Evolutionary conservation across 2,329 filamentous ascomycete species (phyloP), one percentile per base, ranked within the genome.

Genomic region (Chrysoporthe deuterocubensis): DNA sequence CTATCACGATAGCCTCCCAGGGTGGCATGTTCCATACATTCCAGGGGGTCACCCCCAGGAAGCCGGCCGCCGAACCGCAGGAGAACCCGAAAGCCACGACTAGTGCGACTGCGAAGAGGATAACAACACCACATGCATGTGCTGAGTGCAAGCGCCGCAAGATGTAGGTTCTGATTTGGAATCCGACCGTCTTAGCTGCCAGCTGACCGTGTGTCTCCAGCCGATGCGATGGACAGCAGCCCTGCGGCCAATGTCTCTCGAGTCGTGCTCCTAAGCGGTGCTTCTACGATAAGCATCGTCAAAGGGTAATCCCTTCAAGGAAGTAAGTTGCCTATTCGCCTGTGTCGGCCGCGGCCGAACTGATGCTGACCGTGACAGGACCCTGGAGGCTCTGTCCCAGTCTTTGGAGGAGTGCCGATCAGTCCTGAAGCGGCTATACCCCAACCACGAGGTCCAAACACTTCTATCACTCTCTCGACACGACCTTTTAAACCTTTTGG

Each of bases 221-320:
- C 67, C 90, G 92, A 71, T 96, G 92, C 75, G 92, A 94, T 80
- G 92, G 92, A 65, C 87, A 90, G 72, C 90, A 93, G 75, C 92
- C 92, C 13, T 96, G 92, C 75, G 91, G 92, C 48, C 92, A 94
- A 76, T 96, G 92, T 76, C 86, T 92, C 67, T 94, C 92, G 77
- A 94, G 93, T 76, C 89, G 92, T 67, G 91, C 92, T 70, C 90
- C 91, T 4, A 92, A 94, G 76, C 84, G 88, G 65, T 95, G 92
- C 76, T 89, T 90, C 74, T 95, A 95, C 77, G 90, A 93, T 72
- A 93, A 94, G 79, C 92, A 93, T 71, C 86, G 91, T 18, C 90
- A 92, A 77, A 83, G 91, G 69, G 88, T 92, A 11, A 90, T 93
- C 67, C 92, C 92, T 0, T 94, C 92, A 9, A 87, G 91, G 78